Base-by-base conservation (phyloP, 2,329 filamentous ascomycete species). In the Zasmidium citrigriseum region DNA sequence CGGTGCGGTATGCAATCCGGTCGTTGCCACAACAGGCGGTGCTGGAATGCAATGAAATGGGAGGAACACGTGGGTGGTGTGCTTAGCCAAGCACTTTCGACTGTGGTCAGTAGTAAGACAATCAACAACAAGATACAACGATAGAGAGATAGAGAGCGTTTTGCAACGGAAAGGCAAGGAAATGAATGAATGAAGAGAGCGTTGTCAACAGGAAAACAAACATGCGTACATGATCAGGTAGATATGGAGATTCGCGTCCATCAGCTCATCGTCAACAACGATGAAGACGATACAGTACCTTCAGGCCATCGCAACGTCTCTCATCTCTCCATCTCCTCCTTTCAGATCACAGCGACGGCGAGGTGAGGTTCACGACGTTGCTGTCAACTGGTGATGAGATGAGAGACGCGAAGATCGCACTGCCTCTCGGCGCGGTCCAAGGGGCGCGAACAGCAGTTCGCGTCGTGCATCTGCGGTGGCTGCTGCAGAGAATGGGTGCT, bases 1-100 rank as follows among this genome's bases (percentile, higher is more conserved):
- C 52, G 59, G 56, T 54, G 63, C 54, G 68, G 68, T 61, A 71
- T 71, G 67, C 65, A 49, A 47, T 18, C 25, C 54, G 58, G 47
- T 58, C 62, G 72, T 76, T 66, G 72, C 70, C 72, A 68, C 62
- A 72, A 70, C 68, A 71, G 68, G 60, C 24, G 55, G 34, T 47
- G 57, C 22, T 64, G 73, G 74, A 76, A 77, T 76, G 74, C 59
- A 63, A 62, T 46, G 45, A 50, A 51, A 61, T 60, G 14, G 20
- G 27, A 25, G 46, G 18, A 16, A 41, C 34, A 41, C 34, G 34
- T 41, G 34, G 12, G 5, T 7, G 27, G 14, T 29, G 27, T 41
- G 34, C 34, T 41, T 7, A 14, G 34, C 16, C 34, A 41, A 41
- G 34, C 34, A 49, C 20, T 24, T 49, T 49, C 22, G 46, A 25